Evolutionary conservation across 1,284 basidiomycete genomes (phyloP), one percentile per base, ranked within the genome.

Genomic region (Trametes hirsuta): DNA sequence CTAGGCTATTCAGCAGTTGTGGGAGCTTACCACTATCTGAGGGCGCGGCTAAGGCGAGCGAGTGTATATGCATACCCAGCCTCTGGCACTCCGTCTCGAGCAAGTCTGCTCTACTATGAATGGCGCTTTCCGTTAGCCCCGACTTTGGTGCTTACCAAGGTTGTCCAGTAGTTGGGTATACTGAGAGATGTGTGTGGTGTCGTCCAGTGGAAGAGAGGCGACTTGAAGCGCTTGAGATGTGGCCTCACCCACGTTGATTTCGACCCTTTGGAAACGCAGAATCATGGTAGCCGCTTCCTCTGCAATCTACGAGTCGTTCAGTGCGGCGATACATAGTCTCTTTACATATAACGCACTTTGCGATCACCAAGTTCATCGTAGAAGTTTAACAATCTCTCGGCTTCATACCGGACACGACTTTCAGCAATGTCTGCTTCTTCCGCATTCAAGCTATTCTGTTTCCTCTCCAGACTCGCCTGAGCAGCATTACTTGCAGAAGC

Each of bases 391-490:
- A 69, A 39, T 6, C 59, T 63, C 47, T 71, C 69, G 2, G 67
- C 63, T 37, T 71, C 70, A 47, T 63, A 70, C 2, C 71, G 70
- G 8, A 67, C 56, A 6, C 67, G 65, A 37, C 58, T 61, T 11
- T 72, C 69, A 10, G 66, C 64, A 35, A 72, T 66, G 34, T 69
- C 61, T 11, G 61, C 58, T 50, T 72, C 71, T 40, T 71, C 69
- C 4, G 35, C 56, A 2, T 54, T 42, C 5, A 72, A 55, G 34
- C 63, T 49, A 2, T 47, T 41, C 6, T 58, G 25, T 4, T 59
- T 56, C 2, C 44, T 42, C 35, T 68, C 52, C 10, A 72, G 44
- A 0, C 66, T 55, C 9, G 21, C 30, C 3, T 40, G 50, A 3
- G 67, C 65, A 15, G 50, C 11, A 3, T 41, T 34, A 44, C 56